Evolutionary conservation across 2,329 filamentous ascomycete genomes (phyloP), one percentile per base, ranked within the genome.

Genomic region (Colletotrichum simmondsii): DNA sequence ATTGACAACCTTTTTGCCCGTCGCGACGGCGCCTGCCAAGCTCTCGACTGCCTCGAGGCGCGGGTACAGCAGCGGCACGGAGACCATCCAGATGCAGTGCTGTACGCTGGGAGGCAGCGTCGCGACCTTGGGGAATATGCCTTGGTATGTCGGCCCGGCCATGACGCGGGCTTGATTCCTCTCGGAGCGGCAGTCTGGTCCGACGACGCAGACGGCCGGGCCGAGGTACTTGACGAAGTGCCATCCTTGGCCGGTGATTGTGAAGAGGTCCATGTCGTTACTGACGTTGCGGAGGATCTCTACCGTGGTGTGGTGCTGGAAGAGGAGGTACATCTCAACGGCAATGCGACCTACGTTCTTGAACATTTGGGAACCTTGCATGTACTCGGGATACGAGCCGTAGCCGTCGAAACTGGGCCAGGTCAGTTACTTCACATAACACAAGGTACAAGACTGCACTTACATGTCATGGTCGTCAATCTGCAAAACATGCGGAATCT

Each of bases 381-480:
- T 98, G 81, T 98, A 97, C 74, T 98, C 95, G 0, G 97, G 97
- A 79, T 98, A 99, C 1, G 95, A 98, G 35, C 97, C 97, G 77
- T 97, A 99, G 30, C 97, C 97, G 79, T 99, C 97, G 77, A 99
- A 99, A 71, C 95, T 97, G 75, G 2, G 24, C 3, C 24, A 46
- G 24, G 61, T 77, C 68, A 79, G 75, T 74, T 56, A 76, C 3
- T 69, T 14, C 19, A 16, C 14, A 54, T 3, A 67, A 42, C 12
- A 12, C 22, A 10, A 58, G 5, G 5, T 10, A 19, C 2, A 35
- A 12, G 11, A 56, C 3, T 56, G 35, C 10, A 91, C 95, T 92
- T 87, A 97, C 95, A 99, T 98, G 77, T 99, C 97, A 82, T 98
- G 97, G 79, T 98, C 97, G 79, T 99, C 95, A 65, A 99, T 92